Conservation (phyloP, 352 stramenopile species). For the Phytophthora hibernalis region DNA sequence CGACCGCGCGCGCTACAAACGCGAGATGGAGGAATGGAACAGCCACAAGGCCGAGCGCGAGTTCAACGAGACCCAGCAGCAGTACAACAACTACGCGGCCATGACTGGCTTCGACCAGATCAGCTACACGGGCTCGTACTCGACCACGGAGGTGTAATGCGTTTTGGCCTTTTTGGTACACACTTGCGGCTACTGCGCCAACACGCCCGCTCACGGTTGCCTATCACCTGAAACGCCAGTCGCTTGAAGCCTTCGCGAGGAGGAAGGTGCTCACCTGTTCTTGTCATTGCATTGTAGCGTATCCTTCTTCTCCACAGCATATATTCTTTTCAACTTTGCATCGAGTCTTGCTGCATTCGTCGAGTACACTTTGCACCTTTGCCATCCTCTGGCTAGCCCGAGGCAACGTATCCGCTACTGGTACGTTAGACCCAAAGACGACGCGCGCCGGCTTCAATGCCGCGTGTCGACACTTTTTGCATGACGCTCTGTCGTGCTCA, state of each 20-base stretch:
- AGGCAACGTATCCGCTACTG: neutral
- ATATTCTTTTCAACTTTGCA: constrained; percentile 29
- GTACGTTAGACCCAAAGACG: constrained; percentile 7
- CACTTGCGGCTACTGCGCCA: neutral
- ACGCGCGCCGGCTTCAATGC: constrained; percentile 1
- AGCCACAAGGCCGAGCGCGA: constrained; percentile 83
- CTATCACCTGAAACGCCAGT: neutral
- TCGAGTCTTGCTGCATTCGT: constrained; percentile 10
- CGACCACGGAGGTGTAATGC: constrained; percentile 66
- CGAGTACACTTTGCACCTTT: too few species aligned
- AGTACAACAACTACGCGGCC: constrained; percentile 80
- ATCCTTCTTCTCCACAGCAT: constrained; percentile 34
- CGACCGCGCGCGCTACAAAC: constrained; percentile 93
- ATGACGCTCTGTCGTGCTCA: constrained; percentile 4
- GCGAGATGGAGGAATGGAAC: constrained; percentile 94
- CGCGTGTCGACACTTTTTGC: neutral
- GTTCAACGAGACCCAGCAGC: constrained; percentile 84
- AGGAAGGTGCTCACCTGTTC: constrained; percentile 36
- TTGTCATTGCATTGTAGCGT: constrained; percentile 44
- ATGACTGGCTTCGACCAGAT: constrained; percentile 89
- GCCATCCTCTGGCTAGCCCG: neutral
- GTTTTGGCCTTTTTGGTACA: constrained; percentile 17
- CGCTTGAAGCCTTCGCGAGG: constrained; percentile 18
- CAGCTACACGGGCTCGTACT: constrained; percentile 77
- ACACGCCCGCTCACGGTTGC: neutral